Percentiles rank a stretch among this genome's conserved stretches.
phyloP scores from a whole-genome alignment of 768 basidiomycete species.

The Lactarius akahatsu region DNA sequence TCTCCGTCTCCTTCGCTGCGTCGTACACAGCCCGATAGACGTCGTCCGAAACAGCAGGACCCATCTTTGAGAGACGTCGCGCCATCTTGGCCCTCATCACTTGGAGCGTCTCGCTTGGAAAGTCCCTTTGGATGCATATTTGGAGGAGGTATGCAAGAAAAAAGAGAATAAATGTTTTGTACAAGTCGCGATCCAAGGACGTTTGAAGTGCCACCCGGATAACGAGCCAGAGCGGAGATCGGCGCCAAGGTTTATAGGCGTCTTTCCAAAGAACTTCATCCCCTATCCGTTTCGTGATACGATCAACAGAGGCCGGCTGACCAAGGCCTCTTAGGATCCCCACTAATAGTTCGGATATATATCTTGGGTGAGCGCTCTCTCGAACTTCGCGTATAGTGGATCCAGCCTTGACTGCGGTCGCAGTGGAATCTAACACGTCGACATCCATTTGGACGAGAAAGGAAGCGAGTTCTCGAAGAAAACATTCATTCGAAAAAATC shows the following conservation, averaged over 20 bases:
- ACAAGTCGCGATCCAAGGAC: background rate
- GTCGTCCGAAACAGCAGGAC: background rate
- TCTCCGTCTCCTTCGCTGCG: background rate
- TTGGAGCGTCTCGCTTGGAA: background rate
- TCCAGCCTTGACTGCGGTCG: slow-evolving; percentile 27
- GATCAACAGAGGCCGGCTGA: slow-evolving; percentile 33
- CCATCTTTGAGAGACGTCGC: background rate
- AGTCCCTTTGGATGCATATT: background rate
- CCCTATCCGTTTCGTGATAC: slow-evolving; percentile 15
- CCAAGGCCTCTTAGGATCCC: slow-evolving; percentile 33
- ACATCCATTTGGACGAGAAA: background rate
- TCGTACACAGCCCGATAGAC: background rate
- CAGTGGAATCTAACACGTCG: background rate
- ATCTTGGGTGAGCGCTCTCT: background rate
- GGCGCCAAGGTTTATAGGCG: slow-evolving; percentile 32
- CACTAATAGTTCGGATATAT: background rate
- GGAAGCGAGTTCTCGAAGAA: background rate
- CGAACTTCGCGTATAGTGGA: background rate
- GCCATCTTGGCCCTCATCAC: background rate
- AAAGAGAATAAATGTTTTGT: background rate
- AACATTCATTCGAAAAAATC: background rate
- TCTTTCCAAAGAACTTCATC: background rate
- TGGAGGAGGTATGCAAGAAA: background rate
- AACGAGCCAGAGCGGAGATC: background rate
- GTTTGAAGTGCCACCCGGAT: slow-evolving; percentile 42